Conservation (phyloP, 495 filamentous ascomycete genomes). For the Aspergillus cavernicola region DNA sequence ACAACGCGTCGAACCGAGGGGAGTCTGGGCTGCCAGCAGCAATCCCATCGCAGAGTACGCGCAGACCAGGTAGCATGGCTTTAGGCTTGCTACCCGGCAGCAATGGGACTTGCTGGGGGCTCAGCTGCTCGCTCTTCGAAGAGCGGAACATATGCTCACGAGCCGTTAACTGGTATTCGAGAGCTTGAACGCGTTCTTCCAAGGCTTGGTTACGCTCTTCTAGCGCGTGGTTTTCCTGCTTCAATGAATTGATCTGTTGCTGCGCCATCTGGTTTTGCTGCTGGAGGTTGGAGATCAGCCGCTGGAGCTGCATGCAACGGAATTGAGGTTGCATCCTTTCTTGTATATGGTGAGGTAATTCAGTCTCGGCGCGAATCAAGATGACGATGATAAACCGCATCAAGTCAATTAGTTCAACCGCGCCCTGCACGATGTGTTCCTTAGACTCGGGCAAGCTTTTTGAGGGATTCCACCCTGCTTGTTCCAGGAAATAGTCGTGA, state of each 20-base stretch:
- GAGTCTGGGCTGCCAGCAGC: constrained; percentile 24
- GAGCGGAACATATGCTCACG: constrained; percentile 43
- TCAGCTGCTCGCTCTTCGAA: constrained; percentile 34
- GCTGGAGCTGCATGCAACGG: constrained; percentile 43
- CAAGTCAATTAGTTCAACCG: constrained; percentile 43
- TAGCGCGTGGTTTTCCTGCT: constrained; percentile 38
- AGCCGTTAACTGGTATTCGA: constrained; percentile 41
- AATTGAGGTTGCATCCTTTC: constrained; percentile 43
- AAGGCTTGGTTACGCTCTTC: constrained; percentile 32
- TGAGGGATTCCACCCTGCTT: constrained; percentile 43
- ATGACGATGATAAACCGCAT: constrained; percentile 40
- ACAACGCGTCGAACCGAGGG: constrained; percentile 25
- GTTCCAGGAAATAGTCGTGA: constrained; percentile 43
- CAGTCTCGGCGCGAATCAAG: constrained; percentile 39
- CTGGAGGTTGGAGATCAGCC: constrained; percentile 35
- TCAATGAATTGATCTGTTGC: constrained; percentile 35
- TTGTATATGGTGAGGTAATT: constrained; percentile 36
- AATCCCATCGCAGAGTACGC: constrained; percentile 41
- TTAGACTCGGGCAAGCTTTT: constrained; percentile 46
- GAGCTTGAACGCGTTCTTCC: constrained; percentile 36
- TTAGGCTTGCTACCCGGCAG: constrained; percentile 35
- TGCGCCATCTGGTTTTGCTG: constrained; percentile 39
- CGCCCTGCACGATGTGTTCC: constrained; percentile 46
- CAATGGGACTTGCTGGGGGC: constrained; percentile 25
- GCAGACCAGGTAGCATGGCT: constrained; percentile 35